A percentile compares a stretch with the other conserved stretches of the same genome.
Conservation (phyloP, 2,329 filamentous ascomycete species). For the Pseudogymnoascus sp. region DNA sequence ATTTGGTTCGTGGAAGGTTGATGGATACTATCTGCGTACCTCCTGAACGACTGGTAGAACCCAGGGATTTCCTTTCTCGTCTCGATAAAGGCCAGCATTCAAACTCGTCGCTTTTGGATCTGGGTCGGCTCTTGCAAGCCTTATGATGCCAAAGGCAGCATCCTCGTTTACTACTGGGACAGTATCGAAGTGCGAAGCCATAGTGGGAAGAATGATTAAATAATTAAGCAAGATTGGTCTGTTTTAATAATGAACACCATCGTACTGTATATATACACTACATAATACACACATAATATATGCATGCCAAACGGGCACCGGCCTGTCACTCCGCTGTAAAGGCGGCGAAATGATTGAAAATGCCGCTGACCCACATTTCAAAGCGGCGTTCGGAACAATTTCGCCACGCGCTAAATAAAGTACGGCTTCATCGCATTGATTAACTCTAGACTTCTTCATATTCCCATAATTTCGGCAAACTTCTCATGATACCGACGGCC, state of each 20-base stretch:
- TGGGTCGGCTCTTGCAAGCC: constrained; percentile 20
- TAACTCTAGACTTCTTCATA: neutral
- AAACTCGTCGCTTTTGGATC: constrained; percentile 32
- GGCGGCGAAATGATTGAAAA: neutral
- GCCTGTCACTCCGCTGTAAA: neutral
- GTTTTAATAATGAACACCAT: neutral
- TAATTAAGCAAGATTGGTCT: neutral
- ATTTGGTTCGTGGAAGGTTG: neutral
- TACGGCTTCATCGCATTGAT: neutral
- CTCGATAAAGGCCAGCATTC: constrained; percentile 32
- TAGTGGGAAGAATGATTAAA: neutral
- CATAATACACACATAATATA: neutral
- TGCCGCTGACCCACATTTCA: neutral
- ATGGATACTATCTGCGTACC: constrained; percentile 14
- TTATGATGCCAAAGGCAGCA: neutral
- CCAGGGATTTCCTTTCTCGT: constrained; percentile 33
- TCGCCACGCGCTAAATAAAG: neutral
- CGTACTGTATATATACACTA: neutral
- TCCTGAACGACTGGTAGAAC: constrained; percentile 30
- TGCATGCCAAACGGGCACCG: neutral
- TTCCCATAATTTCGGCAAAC: neutral
- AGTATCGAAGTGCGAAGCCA: neutral
- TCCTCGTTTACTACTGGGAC: neutral
- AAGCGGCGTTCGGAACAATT: neutral
- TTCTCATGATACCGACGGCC: neutral